Percentiles rank a stretch among this genome's conserved stretches.
These are phyloP conservation scores for Sporothrix luriei DNA, from an alignment of 2,329 filamentous ascomycete species.

Conservation along the genomic window DNA sequence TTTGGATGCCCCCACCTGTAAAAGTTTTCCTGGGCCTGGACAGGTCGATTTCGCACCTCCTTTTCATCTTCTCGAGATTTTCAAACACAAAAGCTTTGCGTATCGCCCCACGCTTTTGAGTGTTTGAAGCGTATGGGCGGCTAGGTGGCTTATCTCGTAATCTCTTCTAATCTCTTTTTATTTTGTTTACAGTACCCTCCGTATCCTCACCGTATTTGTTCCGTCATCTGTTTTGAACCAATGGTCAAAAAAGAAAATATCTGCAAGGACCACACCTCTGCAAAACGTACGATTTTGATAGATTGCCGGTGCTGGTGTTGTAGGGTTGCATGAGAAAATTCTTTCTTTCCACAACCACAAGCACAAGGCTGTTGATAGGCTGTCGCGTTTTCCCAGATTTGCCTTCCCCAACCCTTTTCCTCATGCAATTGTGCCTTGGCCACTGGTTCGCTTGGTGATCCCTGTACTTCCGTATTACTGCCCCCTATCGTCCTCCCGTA, in stretches of 20 bases:
- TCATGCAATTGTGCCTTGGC: neutral
- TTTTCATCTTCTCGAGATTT: neutral
- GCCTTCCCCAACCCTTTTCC: neutral
- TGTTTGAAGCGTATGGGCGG: neutral
- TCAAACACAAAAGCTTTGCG: neutral
- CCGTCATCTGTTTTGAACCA: neutral
- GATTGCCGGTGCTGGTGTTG: neutral
- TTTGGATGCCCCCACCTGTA: constrained; percentile 7
- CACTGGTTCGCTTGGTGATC: constrained; percentile 11
- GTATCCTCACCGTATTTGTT: neutral
- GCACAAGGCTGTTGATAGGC: constrained; percentile 6
- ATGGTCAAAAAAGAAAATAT: neutral
- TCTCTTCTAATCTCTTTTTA: constrained; percentile 9
- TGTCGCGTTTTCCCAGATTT: neutral
- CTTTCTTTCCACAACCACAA: neutral
- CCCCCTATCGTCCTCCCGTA: too few relatives aligned
- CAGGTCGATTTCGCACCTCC: neutral
- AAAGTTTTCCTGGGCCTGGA: constrained; percentile 21
- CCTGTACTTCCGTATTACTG: neutral
- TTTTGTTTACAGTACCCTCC: neutral
- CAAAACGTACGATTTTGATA: too few relatives aligned
- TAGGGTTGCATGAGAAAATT: constrained; percentile 16
- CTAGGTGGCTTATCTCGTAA: constrained; percentile 22
- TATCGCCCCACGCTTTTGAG: neutral
- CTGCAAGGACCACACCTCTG: too few relatives aligned